Evolutionary conservation across 768 basidiomycete species (phyloP).

Genomic region (Leccinum olivaceopallidum): DNA sequence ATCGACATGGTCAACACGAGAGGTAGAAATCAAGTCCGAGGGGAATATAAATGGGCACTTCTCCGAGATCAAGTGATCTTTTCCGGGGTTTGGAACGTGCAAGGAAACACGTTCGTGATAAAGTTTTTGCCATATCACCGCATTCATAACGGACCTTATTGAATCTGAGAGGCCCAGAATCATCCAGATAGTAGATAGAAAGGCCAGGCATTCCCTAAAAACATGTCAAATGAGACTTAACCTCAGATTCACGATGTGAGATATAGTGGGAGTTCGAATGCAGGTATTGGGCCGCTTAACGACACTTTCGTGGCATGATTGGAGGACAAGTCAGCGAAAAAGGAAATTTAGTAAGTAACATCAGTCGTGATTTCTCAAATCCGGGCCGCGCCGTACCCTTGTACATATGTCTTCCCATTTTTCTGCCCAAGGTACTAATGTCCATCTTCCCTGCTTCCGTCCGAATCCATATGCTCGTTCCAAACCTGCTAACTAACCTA

Average conservation of each 20-base stretch:
- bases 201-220: background rate
- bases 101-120: slow-evolving; percentile 1
- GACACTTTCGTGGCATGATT: background rate
- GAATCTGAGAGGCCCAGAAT: background rate
- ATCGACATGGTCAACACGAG: slow-evolving; percentile 14
- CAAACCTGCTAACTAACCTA: background rate
- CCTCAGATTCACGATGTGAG: background rate
- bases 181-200: background rate
- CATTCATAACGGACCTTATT: background rate
- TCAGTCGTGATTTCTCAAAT: too few species aligned
- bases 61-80: background rate
- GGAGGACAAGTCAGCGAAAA: too few species aligned
- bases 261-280: background rate
- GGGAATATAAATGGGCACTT: background rate
- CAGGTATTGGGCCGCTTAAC: background rate
- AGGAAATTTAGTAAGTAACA: too few species aligned
- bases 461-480: too few species aligned
- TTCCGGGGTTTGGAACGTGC: background rate
- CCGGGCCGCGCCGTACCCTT: too few species aligned
- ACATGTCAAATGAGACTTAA: background rate
- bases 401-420: too few species aligned
- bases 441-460: too few species aligned
- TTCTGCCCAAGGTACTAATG: too few species aligned
- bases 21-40: background rate
- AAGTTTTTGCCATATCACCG: background rate